phyloP scores from a whole-genome alignment of 1,284 basidiomycete species.

The Ceratobasidium sp. region DNA sequence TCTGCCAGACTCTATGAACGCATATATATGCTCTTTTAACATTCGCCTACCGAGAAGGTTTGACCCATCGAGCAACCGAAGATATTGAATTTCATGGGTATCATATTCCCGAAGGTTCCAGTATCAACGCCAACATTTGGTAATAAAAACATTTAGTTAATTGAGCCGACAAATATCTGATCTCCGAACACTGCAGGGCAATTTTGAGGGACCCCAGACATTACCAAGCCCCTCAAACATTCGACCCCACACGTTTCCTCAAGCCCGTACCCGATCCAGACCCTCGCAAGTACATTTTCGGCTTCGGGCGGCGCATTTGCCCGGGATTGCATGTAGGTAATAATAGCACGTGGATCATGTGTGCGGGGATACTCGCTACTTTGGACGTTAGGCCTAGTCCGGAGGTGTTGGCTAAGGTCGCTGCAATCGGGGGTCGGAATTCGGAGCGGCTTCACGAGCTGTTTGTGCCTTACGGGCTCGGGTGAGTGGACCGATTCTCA shows the following conservation, averaged over 20 bases:
- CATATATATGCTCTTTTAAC: neutral
- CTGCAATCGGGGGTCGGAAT: neutral
- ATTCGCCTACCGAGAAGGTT: neutral
- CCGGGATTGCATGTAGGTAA: slow-evolving; percentile 47
- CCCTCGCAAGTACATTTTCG: slow-evolving; percentile 32
- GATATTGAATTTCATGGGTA: slow-evolving; percentile 33
- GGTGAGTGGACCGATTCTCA: neutral
- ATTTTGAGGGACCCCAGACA: slow-evolving; percentile 45
- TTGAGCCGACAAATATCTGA: no score
- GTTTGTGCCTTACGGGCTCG: neutral
- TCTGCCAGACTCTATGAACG: neutral
- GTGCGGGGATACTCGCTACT: slow-evolving; percentile 15
- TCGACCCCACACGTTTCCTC: slow-evolving; percentile 47
- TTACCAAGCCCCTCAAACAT: slow-evolving; percentile 39
- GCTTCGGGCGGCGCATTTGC: slow-evolving; percentile 40
- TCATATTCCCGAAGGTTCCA: slow-evolving; percentile 19
- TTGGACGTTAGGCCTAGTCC: slow-evolving; percentile 1
- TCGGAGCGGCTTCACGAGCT: neutral
- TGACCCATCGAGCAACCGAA: neutral
- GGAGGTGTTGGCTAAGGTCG: neutral
- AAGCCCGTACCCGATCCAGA: slow-evolving; percentile 42
- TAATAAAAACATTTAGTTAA: neutral
- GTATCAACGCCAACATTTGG: slow-evolving; percentile 13
- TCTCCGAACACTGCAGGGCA: slow-evolving; percentile 20
- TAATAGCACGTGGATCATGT: slow-evolving; percentile 37